These are phyloP conservation scores for Primulina tabacum DNA, from an alignment of 257 asterid species.

Conservation along the genomic window DNA sequence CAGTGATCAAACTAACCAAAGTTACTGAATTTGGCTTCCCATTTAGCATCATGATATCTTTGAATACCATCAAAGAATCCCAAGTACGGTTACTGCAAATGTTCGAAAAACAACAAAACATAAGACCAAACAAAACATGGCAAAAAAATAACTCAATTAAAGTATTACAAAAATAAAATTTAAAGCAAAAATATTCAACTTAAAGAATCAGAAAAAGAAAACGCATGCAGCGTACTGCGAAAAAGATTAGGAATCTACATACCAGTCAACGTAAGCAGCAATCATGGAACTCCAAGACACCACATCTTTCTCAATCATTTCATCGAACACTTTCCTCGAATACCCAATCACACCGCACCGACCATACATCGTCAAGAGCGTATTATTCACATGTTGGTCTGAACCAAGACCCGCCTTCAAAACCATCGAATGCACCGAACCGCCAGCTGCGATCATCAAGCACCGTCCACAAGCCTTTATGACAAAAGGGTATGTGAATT, in stretches of 20 bases:
- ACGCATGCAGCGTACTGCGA: background rate
- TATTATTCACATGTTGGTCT: conserved; percentile 50
- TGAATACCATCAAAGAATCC: conserved; percentile 53
- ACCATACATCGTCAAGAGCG: conserved; percentile 55
- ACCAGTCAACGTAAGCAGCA: conserved; percentile 71
- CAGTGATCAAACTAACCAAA: conserved; percentile 56
- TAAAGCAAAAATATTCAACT: background rate
- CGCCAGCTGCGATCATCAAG: conserved; percentile 50
- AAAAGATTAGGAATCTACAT: conserved; percentile 1
- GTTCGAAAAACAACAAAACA: conserved; percentile 9
- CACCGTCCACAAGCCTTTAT: conserved; percentile 66
- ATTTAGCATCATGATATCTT: conserved; percentile 38
- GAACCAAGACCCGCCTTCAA: conserved; percentile 43
- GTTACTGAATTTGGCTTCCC: conserved; percentile 54
- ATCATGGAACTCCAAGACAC: conserved; percentile 83
- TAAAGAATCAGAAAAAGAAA: background rate
- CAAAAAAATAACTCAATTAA: background rate
- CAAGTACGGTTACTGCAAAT: conserved; percentile 42
- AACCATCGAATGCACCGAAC: conserved; percentile 49
- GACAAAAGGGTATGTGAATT: conserved; percentile 53
- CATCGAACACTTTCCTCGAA: conserved; percentile 54
- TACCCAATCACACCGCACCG: conserved; percentile 32
- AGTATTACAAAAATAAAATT: background rate
- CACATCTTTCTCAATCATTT: conserved; percentile 55
- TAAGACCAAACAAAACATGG: background rate